These are phyloP conservation scores for Paralagenidium karlingii DNA, from an alignment of 352 stramenopile species.

Conservation along the genomic window DNA sequence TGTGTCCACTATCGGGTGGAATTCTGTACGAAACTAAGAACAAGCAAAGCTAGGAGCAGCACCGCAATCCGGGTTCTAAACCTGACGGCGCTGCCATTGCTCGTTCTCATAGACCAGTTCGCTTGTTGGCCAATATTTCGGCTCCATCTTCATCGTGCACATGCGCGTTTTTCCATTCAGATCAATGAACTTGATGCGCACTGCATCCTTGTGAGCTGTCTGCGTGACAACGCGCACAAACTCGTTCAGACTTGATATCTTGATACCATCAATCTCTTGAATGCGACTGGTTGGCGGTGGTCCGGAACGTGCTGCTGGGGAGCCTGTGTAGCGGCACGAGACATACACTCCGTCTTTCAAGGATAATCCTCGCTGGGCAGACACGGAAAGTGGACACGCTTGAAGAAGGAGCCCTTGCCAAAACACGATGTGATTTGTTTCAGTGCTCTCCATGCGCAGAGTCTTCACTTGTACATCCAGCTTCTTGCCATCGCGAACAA, in stretches of 20 bases:
- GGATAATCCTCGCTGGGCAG: slow-evolving; percentile 68
- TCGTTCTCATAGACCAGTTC: slow-evolving; percentile 69
- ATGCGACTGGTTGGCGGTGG: slow-evolving; percentile 83
- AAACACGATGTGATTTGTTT: slow-evolving; percentile 86
- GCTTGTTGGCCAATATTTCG: slow-evolving; percentile 85
- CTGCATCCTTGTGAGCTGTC: slow-evolving; percentile 42
- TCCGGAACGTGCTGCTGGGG: slow-evolving; percentile 78
- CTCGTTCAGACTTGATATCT: slow-evolving; percentile 81
- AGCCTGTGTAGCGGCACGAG: slow-evolving; percentile 80
- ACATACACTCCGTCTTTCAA: slow-evolving; percentile 79
- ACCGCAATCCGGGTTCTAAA: slow-evolving; percentile 7
- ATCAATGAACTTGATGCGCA: slow-evolving; percentile 86
- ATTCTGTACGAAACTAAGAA: too few species aligned
- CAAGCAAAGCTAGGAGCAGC: too few species aligned
- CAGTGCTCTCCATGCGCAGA: slow-evolving; percentile 64
- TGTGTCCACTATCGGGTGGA: too few species aligned
- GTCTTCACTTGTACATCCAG: slow-evolving; percentile 61
- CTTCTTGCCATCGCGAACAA: slow-evolving; percentile 74
- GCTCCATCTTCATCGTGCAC: slow-evolving; percentile 81
- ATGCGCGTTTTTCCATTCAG: slow-evolving; percentile 78
- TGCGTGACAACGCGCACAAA: slow-evolving; percentile 73
- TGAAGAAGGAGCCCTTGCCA: slow-evolving; percentile 87
- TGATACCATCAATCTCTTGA: slow-evolving; percentile 81
- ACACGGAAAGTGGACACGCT: slow-evolving; percentile 75
- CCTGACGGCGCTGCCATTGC: slow-evolving; percentile 52